Percentiles rank a stretch among this genome's conserved stretches.
Conservation (phyloP, 2,329 filamentous ascomycete species). For the Phaeosphaeria sp. region DNA sequence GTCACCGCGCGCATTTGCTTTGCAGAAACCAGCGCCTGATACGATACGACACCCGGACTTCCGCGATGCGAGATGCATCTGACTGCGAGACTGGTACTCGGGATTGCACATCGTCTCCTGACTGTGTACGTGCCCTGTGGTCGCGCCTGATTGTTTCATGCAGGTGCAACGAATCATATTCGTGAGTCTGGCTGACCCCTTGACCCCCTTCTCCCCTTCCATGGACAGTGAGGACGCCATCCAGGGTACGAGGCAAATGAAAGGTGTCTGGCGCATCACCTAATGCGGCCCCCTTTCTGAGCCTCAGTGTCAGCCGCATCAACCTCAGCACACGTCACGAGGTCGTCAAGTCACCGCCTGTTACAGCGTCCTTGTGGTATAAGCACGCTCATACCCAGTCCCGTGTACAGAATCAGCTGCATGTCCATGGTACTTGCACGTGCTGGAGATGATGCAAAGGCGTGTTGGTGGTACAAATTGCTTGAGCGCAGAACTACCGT, state of each 20-base stretch:
- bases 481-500: not conserved
- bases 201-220: not conserved
- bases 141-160: too few relatives aligned
- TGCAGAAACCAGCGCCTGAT: not conserved
- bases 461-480: not conserved
- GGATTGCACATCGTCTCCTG: not conserved
- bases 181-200: not conserved
- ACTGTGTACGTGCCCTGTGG: too few relatives aligned
- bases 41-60: constrained; percentile 1
- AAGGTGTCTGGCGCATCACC: not conserved
- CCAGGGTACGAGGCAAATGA: not conserved
- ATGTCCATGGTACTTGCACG: not conserved
- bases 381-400: not conserved
- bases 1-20: not conserved
- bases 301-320: constrained; percentile 14
- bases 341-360: constrained; percentile 1
- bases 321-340: constrained; percentile 2
- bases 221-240: not conserved
- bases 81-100: not conserved
- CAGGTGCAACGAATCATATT: not conserved
- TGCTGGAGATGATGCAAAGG: not conserved
- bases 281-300: not conserved
- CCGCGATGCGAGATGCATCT: not conserved
- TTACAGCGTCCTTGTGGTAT: not conserved
- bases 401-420: not conserved